Conservation (phyloP, 2,329 filamentous ascomycete genomes). For the Pseudogymnoascus sp. region DNA sequence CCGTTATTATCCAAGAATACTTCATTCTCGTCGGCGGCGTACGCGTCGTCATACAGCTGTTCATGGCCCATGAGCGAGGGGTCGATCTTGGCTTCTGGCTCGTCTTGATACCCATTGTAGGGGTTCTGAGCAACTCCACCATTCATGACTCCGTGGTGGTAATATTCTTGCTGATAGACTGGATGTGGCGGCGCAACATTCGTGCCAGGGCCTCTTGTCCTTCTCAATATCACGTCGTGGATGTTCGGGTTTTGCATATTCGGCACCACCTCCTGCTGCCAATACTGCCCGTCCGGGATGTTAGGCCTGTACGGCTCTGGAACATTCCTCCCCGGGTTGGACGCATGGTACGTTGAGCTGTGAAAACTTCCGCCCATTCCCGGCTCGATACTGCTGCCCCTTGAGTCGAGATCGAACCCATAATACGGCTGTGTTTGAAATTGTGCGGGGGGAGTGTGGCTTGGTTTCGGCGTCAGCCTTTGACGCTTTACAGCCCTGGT, state of each 20-base stretch:
- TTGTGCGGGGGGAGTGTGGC: constrained; percentile 21
- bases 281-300: constrained; percentile 40
- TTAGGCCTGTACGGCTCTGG: constrained; percentile 37
- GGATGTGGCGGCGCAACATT: constrained; percentile 29
- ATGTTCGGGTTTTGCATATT: constrained; percentile 21
- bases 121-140: background rate
- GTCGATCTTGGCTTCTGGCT: constrained; percentile 24
- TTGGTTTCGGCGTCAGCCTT: constrained; percentile 17
- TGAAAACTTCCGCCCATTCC: constrained; percentile 27
- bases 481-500: constrained; percentile 15
- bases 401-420: constrained; percentile 21
- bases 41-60: constrained; percentile 17
- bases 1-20: constrained; percentile 20
- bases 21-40: constrained; percentile 15
- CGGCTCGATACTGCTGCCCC: constrained; percentile 26
- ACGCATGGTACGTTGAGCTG: constrained; percentile 43
- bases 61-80: constrained; percentile 23
- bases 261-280: constrained; percentile 32
- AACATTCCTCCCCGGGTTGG: constrained; percentile 42
- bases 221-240: constrained; percentile 39
- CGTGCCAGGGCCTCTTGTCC: constrained; percentile 28
- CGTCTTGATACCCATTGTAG: background rate
- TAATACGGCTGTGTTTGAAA: background rate
- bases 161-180: constrained; percentile 26
- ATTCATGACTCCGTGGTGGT: constrained; percentile 6